Percentiles rank a stretch among this genome's conserved stretches.
Evolutionary conservation across 2,329 filamentous ascomycete species (phyloP).

Genomic region (Penicillium polonicum): DNA sequence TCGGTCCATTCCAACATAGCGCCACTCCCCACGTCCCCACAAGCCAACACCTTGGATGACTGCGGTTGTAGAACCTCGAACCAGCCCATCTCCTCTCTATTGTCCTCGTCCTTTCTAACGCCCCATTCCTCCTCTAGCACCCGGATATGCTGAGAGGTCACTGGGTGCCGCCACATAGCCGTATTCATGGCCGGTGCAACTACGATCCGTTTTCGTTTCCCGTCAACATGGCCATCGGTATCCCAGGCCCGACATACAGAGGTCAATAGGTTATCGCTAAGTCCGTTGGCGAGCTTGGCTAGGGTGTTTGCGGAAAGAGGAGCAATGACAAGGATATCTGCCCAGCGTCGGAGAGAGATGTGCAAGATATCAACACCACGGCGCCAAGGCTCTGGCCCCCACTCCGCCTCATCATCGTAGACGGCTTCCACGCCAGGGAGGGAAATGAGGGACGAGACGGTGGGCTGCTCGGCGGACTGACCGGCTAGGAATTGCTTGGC

Average conservation of each 20-base stretch:
- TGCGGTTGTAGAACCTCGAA: constrained; percentile 71
- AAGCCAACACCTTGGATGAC: constrained; percentile 70
- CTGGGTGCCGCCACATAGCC: constrained; percentile 80
- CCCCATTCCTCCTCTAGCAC: constrained; percentile 73
- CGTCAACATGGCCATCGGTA: constrained; percentile 58
- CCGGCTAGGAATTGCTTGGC: constrained; percentile 73
- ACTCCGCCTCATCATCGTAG: constrained; percentile 77
- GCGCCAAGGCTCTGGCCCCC: constrained; percentile 68
- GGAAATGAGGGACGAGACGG: constrained; percentile 55
- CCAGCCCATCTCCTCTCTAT: constrained; percentile 46
- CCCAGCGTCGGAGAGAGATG: constrained; percentile 79
- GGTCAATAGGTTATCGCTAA: constrained; percentile 69
- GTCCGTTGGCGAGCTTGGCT: constrained; percentile 73
- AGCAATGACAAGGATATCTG: constrained; percentile 75
- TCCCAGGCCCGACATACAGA: constrained; percentile 84
- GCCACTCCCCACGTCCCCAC: constrained; percentile 75
- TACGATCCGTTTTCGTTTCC: constrained; percentile 62
- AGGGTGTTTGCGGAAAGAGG: constrained; percentile 81
- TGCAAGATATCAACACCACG: constrained; percentile 75
- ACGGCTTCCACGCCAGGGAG: constrained; percentile 73
- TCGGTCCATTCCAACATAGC: constrained; percentile 77
- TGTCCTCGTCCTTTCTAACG: constrained; percentile 34
- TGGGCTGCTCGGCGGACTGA: constrained; percentile 73
- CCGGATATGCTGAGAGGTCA: constrained; percentile 68
- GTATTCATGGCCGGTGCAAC: constrained; percentile 82